Conservation (phyloP, 139 green algal species). For the Microglena sp. region DNA sequence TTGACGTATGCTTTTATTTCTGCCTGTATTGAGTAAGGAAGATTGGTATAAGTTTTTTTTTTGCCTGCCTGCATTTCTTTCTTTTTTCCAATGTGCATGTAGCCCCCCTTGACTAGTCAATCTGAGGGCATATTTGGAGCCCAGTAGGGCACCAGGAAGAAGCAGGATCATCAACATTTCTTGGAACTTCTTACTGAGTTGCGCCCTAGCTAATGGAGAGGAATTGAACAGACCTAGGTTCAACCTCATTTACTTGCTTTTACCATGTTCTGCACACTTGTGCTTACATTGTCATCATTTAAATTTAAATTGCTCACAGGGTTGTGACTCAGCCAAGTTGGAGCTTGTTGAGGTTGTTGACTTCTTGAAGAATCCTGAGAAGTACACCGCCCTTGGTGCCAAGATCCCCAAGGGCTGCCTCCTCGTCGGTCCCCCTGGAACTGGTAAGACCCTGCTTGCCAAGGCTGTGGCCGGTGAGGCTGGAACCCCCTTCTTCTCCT, state of each 20-base stretch:
- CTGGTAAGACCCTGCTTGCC: constrained; percentile 49
- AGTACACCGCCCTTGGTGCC: constrained; percentile 85
- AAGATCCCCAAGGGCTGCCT: constrained; percentile 79
- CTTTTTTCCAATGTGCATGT: not conserved
- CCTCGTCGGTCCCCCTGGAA: not conserved
- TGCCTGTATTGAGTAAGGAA: not conserved
- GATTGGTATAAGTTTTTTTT: no score
- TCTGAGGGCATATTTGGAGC: not conserved
- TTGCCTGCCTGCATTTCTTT: no score
- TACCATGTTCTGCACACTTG: not conserved
- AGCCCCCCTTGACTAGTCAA: not conserved
- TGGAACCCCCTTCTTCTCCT: constrained; percentile 96
- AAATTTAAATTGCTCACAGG: not conserved
- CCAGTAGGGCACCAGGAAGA: no score
- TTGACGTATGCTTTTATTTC: not conserved
- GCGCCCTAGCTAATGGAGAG: no score
- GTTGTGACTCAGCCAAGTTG: not conserved
- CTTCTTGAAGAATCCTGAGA: constrained; percentile 88
- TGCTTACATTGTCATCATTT: not conserved
- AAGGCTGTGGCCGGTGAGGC: constrained; percentile 77
- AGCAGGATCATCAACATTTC: no score
- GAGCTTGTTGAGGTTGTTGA: constrained; percentile 64
- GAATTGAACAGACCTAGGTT: not conserved
- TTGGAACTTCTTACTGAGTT: no score
- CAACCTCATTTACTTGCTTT: not conserved